These are phyloP conservation scores for Xylaria curta DNA, from an alignment of 495 filamentous ascomycete genomes.

Conservation along the genomic window DNA sequence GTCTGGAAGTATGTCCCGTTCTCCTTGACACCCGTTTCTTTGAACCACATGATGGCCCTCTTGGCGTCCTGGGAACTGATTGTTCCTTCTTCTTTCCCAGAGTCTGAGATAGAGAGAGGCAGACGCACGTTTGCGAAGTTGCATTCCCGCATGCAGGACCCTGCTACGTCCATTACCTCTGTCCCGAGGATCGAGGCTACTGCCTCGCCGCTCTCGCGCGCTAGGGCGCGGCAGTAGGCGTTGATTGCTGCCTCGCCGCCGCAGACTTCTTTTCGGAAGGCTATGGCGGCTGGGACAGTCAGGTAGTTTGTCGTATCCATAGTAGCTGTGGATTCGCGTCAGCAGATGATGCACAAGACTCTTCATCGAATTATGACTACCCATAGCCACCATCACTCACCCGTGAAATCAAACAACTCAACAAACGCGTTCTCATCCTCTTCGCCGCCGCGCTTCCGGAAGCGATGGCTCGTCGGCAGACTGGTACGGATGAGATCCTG, in stretches of 20 bases:
- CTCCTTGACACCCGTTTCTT: conserved; percentile 28
- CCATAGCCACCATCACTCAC: conserved; percentile 19
- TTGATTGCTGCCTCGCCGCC: conserved; percentile 75
- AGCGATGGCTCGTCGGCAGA: conserved; percentile 74
- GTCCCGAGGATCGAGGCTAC: conserved; percentile 68
- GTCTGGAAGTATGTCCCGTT: conserved; percentile 43
- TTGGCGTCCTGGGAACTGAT: conserved; percentile 26
- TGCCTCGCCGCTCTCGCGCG: conserved; percentile 58
- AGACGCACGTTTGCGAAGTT: conserved; percentile 70
- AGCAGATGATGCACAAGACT: background rate
- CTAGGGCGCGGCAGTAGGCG: conserved; percentile 62
- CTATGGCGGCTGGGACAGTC: conserved; percentile 58
- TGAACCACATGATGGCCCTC: conserved; percentile 32
- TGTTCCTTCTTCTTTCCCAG: conserved; percentile 7
- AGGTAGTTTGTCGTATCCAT: conserved; percentile 23
- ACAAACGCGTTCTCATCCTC: conserved; percentile 7
- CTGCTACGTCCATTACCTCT: conserved; percentile 65
- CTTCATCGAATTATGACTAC: background rate
- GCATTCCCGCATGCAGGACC: conserved; percentile 45
- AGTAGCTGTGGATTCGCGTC: background rate
- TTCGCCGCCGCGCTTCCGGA: conserved; percentile 27
- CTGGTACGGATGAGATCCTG: conserved; percentile 76
- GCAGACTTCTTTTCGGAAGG: conserved; percentile 66
- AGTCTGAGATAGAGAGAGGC: conserved; percentile 57
- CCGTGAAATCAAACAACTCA: conserved; percentile 36